Evolutionary conservation across 257 asterid species (phyloP).

Genomic region (Coffea canephora): DNA sequence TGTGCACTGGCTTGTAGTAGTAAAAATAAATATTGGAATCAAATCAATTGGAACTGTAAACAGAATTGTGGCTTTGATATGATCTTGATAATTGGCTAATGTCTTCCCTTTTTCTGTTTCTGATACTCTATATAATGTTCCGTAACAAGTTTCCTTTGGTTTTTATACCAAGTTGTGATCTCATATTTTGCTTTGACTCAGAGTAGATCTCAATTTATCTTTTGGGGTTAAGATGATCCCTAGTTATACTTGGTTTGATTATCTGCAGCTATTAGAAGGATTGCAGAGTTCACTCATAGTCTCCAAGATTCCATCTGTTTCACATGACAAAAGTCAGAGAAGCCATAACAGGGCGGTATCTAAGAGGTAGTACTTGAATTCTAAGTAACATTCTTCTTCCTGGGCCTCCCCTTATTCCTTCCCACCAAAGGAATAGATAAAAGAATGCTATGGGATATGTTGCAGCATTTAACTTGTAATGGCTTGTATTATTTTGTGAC

Average conservation of each 20-base stretch:
- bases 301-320: slow-evolving; percentile 63
- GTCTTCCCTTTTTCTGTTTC: neutral
- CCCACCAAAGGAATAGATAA: neutral
- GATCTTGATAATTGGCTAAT: neutral
- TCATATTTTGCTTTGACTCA: neutral
- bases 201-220: neutral
- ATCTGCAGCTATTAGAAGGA: slow-evolving; percentile 84
- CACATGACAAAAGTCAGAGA: slow-evolving; percentile 67
- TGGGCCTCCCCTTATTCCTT: neutral
- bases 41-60: neutral
- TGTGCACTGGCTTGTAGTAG: neutral
- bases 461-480: neutral
- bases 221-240: neutral
- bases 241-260: slow-evolving; percentile 14
- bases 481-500: slow-evolving; percentile 14
- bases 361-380: slow-evolving; percentile 38
- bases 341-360: slow-evolving; percentile 47
- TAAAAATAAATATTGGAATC: neutral
- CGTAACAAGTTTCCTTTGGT: neutral
- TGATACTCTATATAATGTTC: neutral
- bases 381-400: neutral
- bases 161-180: neutral
- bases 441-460: neutral
- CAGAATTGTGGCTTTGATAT: neutral
- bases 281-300: slow-evolving; percentile 72